phyloP scores from a whole-genome alignment of 257 asterid species.

The Solanum sparsipilum region DNA sequence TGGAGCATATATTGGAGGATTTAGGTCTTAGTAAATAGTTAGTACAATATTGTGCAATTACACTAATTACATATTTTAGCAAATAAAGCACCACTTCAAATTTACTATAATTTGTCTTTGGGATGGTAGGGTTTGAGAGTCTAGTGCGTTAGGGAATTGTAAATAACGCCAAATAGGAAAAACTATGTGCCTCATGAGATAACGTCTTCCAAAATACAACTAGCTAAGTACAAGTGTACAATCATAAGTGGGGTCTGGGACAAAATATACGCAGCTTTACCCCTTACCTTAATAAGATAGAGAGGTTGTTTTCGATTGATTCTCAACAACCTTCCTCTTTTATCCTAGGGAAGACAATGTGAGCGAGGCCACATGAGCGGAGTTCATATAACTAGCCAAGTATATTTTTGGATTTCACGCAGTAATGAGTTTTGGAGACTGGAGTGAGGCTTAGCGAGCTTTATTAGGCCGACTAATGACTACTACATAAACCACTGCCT shows the following conservation, averaged over 20 bases:
- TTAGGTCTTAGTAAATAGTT: background rate
- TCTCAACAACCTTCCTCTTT: background rate
- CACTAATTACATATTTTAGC: background rate
- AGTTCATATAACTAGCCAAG: background rate
- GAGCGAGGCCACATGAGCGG: background rate
- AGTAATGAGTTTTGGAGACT: background rate
- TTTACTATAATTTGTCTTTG: background rate
- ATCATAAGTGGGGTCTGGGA: too few relatives aligned
- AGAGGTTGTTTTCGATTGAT: background rate
- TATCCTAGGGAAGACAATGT: background rate
- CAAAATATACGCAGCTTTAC: too few relatives aligned
- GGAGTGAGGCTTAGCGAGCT: background rate
- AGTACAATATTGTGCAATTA: background rate
- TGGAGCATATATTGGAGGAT: background rate
- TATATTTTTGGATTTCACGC: background rate
- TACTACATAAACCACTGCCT: background rate
- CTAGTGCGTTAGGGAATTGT: background rate
- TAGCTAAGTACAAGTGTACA: background rate
- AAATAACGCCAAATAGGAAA: background rate
- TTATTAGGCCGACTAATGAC: background rate
- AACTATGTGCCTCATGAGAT: background rate
- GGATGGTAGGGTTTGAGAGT: background rate
- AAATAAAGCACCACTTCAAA: background rate
- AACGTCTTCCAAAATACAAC: background rate
- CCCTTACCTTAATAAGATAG: background rate